A percentile compares a stretch with the other conserved stretches of the same genome.
These are phyloP conservation scores for Paxillus ammoniavirescens DNA, from an alignment of 768 basidiomycete species.

Conservation along the genomic window DNA sequence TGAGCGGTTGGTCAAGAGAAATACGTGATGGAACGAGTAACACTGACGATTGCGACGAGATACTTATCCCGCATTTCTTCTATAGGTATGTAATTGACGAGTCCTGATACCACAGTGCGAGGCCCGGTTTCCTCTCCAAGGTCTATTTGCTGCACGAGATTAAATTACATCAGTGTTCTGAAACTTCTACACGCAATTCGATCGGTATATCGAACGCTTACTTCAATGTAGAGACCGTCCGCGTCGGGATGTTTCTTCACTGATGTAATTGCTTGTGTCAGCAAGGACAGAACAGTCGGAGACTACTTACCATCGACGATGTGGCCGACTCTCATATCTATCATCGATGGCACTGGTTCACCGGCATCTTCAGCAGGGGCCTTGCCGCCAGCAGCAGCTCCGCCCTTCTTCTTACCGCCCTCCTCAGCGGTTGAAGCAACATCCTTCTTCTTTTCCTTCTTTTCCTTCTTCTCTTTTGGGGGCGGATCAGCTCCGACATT, in stretches of 20 bases:
- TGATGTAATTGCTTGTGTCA: conserved; percentile 30
- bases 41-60: conserved; percentile 75
- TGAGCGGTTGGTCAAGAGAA: background rate
- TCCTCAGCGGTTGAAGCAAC: conserved; percentile 23
- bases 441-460: conserved; percentile 57
- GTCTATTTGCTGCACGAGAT: conserved; percentile 77
- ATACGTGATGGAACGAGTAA: background rate
- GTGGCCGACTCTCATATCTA: conserved; percentile 91
- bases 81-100: conserved; percentile 95
- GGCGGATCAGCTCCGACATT: conserved; percentile 39
- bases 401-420: conserved; percentile 42
- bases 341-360: conserved; percentile 93
- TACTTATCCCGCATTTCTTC: conserved; percentile 87
- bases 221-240: conserved; percentile 96
- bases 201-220: conserved; percentile 25
- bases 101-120: conserved; percentile 92
- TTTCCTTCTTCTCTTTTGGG: conserved; percentile 30
- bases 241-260: conserved; percentile 97
- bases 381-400: conserved; percentile 26
- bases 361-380: conserved; percentile 58
- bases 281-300: background rate
- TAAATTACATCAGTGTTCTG: conserved; percentile 28
- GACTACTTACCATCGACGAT: conserved; percentile 77
- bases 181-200: background rate
- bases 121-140: conserved; percentile 94